Conservation (phyloP, 2,329 filamentous ascomycete species). For the Pseudogymnoascus sp. region DNA sequence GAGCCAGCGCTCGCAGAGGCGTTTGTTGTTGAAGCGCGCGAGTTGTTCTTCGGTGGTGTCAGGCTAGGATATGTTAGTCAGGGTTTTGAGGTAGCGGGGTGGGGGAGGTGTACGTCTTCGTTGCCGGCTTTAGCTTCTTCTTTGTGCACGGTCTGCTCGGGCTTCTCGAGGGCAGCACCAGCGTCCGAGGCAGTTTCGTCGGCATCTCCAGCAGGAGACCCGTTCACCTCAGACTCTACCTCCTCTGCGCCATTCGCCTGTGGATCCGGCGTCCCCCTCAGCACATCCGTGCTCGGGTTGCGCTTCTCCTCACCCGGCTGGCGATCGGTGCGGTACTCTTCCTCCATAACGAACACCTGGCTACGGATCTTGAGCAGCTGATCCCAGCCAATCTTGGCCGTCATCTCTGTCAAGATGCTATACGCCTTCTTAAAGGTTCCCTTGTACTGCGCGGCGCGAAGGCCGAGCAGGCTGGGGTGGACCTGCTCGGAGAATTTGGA, state of each 20-base stretch:
- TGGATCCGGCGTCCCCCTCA: constrained; percentile 62
- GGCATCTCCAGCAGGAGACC: constrained; percentile 17
- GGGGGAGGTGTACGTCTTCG: constrained; percentile 51
- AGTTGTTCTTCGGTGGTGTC: constrained; percentile 65
- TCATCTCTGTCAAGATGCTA: constrained; percentile 88
- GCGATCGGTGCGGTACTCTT: constrained; percentile 90
- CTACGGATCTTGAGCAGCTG: constrained; percentile 89
- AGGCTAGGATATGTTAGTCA: constrained; percentile 36
- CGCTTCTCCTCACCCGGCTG: constrained; percentile 55
- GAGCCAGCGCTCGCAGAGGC: constrained; percentile 93
- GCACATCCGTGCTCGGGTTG: constrained; percentile 71
- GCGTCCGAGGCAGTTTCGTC: constrained; percentile 15
- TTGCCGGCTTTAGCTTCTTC: constrained; percentile 68
- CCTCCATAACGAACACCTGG: constrained; percentile 98
- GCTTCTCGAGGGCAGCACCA: constrained; percentile 57
- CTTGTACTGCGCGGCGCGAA: constrained; percentile 84
- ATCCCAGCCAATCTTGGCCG: constrained; percentile 95
- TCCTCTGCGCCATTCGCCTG: constrained; percentile 34
- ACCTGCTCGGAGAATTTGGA: constrained; percentile 77
- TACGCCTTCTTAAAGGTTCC: constrained; percentile 96
- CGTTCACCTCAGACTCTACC: constrained; percentile 25
- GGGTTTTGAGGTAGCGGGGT: constrained; percentile 20
- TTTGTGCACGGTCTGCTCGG: constrained; percentile 69
- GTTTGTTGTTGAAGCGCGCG: constrained; percentile 92
- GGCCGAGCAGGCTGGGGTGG: constrained; percentile 74